Evolutionary conservation across 2,329 filamentous ascomycete genomes (phyloP), one percentile per base, ranked within the genome.

Genomic region (Rosellinia necatrix): DNA sequence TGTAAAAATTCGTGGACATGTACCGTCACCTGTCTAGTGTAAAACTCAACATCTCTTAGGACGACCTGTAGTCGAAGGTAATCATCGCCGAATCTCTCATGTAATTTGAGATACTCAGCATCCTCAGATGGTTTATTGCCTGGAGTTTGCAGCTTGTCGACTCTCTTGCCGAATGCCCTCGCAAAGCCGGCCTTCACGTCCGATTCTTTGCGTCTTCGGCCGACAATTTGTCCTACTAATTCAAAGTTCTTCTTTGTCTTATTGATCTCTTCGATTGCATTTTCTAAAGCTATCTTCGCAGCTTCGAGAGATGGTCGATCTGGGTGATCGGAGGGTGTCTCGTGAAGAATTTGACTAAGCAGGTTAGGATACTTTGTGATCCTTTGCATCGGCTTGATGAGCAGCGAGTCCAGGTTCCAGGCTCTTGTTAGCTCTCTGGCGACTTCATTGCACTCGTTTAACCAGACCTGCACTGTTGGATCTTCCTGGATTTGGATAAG

Each of bases 371-470:
- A 99, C 68, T 97, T 97, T 29, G 93, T 87, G 60, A 97, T 88
- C 43, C 94, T 86, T 74, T 99, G 94, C 72, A 96, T 92, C 1
- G 94, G 94, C 73, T 99, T 99, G 69, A 99, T 93, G 17, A 99
- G 82, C n/a, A 99, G 79, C 0, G 94, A 96, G 72, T 97, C 92
- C 58, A 99, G 75, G 72, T 96, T 90, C 94, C 94, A 99, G 0
- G 94, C 93, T 22, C 87, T 86, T 0, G 94, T 99, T 61, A 99
- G 81, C 70, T 97, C 94, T 65, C 91, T 90, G 10, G 93, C 92
- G 68, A 93, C 92, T 65, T 91, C 87, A 68, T 94, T 92, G 74
- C 94, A 99, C 72, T 97, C 93, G 56, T 88, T 88, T 44, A 97
- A 80, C 94, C 94, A 99, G 47, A 96, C 88, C 79, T 76, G 87